Evolutionary conservation across 2,329 filamentous ascomycete species (phyloP), one percentile per base, ranked within the genome.

Genomic region (Fusarium pseudonygamai): DNA sequence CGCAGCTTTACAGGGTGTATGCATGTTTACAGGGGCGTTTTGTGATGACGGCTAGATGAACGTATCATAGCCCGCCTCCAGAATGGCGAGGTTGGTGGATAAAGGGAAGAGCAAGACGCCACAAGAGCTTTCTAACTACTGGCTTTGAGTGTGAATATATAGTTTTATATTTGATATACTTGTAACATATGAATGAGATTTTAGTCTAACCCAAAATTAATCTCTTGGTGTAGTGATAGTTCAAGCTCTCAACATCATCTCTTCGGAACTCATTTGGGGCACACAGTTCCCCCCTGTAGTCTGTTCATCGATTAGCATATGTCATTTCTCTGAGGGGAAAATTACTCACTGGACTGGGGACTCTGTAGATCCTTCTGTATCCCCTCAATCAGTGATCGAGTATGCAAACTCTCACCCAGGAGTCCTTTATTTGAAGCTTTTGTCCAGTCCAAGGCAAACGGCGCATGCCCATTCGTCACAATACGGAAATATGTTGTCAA

Each of bases 261-360:
- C 55, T 43, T 16, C 39, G 39, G 30, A 57, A 57, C 12, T 45
- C 39, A 1, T 22, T 57, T 15, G 14, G 16, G 13, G n/a, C n/a
- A 6, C 8, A 4, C 4, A 57, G 22, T 8, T 57, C 53, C 14
- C 18, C 20, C 13, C 2, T 6, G 10, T 45, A 57, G 28, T 5
- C 53, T 56, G 16, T 13, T 16, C 11, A 12, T 9, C 11, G 7
- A 18, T 57, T 8, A 42, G 16, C 9, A 10, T 4, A 0, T 30
- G 12, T 5, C 6, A 30, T 11, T 14, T 18, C 7, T 5, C 5
- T 1, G 7, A 9, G 20, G 7, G 26, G 4, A 1, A 11, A 1
- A 15, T 26, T 0, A 26, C 39, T 57, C 24, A 57, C 53, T 26
- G 16, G 39, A 45, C 10, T 34, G 39, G 2, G 13, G 26, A 24